Evolutionary conservation across 2,329 filamentous ascomycete species (phyloP).

Genomic region (Colletotrichum cuscutae): DNA sequence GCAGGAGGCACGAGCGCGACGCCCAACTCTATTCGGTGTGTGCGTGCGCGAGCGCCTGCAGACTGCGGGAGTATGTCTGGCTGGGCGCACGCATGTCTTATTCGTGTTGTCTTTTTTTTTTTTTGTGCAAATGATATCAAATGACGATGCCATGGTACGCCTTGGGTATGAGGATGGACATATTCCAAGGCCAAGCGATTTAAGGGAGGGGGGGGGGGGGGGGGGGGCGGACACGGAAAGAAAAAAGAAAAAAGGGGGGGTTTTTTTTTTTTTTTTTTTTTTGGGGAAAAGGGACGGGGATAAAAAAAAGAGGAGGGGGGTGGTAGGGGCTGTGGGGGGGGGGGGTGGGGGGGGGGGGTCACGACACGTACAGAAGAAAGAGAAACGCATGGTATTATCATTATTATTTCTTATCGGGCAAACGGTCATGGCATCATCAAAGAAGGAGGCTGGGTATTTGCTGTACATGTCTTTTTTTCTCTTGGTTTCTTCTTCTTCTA

Average conservation of each 20-base stretch:
- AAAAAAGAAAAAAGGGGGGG: too few relatives aligned
- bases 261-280: too few relatives aligned
- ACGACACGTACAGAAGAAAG: constrained; percentile 5
- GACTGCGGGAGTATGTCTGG: constrained; percentile 2
- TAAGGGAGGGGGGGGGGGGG: not conserved
- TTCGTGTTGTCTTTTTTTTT: not conserved
- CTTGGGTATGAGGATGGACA: constrained; percentile 18
- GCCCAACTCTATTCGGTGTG: constrained; percentile 11
- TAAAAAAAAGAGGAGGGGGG: too few relatives aligned
- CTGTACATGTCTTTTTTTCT: constrained; percentile 19
- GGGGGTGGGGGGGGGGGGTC: not conserved
- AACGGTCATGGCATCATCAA: constrained; percentile 30
- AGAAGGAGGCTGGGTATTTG: constrained; percentile 17
- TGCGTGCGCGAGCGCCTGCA: not conserved
- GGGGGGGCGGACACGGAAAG: too few relatives aligned
- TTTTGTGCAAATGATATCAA: constrained; percentile 31
- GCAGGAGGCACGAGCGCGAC: constrained; percentile 20
- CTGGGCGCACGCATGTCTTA: constrained; percentile 3
- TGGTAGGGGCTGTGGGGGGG: too few relatives aligned
- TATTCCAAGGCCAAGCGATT: constrained; percentile 7
- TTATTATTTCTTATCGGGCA: constrained; percentile 22
- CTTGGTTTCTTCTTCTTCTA: constrained; percentile 3
- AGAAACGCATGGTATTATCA: not conserved
- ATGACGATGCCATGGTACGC: constrained; percentile 24
- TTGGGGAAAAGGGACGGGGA: too few relatives aligned